Percentiles rank a stretch among this genome's conserved stretches.
These are phyloP conservation scores for Quercus tomentella DNA, from an alignment of 331 rosid species.

Conservation along the genomic window DNA sequence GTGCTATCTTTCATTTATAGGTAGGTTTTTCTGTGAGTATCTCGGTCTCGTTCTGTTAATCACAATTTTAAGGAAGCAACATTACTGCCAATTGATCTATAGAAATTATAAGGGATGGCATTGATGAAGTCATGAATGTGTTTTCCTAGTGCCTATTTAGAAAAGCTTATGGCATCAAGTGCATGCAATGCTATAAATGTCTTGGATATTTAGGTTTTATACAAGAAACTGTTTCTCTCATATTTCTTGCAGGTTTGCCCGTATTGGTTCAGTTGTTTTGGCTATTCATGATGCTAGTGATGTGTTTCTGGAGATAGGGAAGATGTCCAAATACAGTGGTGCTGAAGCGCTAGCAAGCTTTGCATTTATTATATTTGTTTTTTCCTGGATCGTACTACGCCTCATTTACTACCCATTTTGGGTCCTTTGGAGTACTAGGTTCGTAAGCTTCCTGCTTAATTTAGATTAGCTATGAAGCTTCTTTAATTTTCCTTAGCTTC, in stretches of 20 bases:
- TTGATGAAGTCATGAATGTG: slow-evolving; percentile 3
- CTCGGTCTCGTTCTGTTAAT: slow-evolving; percentile 19
- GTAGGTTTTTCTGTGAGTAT: slow-evolving; percentile 34
- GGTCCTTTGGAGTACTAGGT: slow-evolving; percentile 97
- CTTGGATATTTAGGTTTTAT: neutral
- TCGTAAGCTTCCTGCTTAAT: slow-evolving; percentile 19
- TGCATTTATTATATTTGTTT: slow-evolving; percentile 73
- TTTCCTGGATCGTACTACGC: slow-evolving; percentile 77
- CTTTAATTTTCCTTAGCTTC: slow-evolving; percentile 1
- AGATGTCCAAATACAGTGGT: slow-evolving; percentile 92
- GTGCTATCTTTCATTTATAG: slow-evolving; percentile 74
- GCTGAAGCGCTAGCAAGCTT: slow-evolving; percentile 72
- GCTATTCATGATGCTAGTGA: slow-evolving; percentile 95
- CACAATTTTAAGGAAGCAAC: neutral
- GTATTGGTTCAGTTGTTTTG: slow-evolving; percentile 86
- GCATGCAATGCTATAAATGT: neutral
- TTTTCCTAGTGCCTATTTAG: neutral
- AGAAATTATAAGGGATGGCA: slow-evolving; percentile 5
- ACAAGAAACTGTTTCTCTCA: slow-evolving; percentile 25
- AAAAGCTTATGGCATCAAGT: neutral
- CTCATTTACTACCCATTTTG: slow-evolving; percentile 86
- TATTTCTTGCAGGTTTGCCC: slow-evolving; percentile 69
- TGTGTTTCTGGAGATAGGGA: slow-evolving; percentile 88
- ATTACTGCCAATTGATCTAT: neutral
- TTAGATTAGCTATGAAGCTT: neutral